Conservation (phyloP, 305 asterid species). For the Galium porrigens region DNA sequence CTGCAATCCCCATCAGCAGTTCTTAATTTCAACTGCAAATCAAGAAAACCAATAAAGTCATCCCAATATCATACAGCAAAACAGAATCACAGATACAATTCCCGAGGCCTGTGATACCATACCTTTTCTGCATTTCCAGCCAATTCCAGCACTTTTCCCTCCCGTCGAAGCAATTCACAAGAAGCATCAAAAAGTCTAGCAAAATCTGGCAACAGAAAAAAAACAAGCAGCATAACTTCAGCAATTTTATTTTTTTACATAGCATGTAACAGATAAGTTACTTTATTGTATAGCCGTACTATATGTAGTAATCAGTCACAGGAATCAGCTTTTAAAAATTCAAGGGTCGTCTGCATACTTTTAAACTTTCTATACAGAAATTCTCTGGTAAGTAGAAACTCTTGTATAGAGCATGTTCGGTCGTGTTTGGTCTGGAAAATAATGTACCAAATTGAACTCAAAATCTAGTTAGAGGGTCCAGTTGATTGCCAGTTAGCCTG, state of each 20-base stretch:
- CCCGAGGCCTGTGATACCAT: constrained; percentile 10
- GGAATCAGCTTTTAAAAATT: too few species aligned
- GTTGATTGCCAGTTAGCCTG: too few species aligned
- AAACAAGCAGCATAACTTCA: background rate
- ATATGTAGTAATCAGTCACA: background rate
- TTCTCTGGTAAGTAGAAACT: background rate
- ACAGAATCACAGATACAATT: background rate
- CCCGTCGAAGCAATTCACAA: constrained; percentile 44
- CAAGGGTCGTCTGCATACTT: background rate
- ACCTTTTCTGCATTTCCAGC: constrained; percentile 42
- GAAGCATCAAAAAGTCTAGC: constrained; percentile 33
- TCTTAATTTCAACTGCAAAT: constrained; percentile 39
- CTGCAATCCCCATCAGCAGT: constrained; percentile 39
- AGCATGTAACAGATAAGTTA: background rate
- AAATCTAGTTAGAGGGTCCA: too few species aligned
- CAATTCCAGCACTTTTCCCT: constrained; percentile 51
- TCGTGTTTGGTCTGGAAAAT: too few species aligned
- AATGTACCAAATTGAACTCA: too few species aligned
- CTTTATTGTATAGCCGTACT: background rate
- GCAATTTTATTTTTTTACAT: too few species aligned
- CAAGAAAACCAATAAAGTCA: constrained; percentile 17
- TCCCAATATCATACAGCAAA: constrained; percentile 2
- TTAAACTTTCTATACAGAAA: background rate
- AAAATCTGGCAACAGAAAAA: constrained; percentile 32
- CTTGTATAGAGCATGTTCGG: background rate